Evolutionary conservation across 352 stramenopile species (phyloP).

Genomic region (Blastocystis sp.): DNA sequence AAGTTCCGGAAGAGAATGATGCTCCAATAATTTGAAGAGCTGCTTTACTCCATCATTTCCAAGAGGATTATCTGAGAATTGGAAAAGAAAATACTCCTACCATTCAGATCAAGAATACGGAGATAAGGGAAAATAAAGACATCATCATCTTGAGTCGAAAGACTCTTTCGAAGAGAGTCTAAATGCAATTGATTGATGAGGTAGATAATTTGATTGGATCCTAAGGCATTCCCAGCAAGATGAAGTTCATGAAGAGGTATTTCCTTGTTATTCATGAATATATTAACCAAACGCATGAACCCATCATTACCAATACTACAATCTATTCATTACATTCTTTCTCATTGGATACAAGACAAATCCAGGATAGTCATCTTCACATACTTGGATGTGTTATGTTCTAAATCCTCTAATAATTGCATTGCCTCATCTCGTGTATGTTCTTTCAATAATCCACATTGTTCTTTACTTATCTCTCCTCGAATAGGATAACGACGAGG

Average conservation of each 20-base stretch:
- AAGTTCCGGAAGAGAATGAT: conserved; percentile 1
- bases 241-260: background rate
- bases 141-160: background rate
- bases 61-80: background rate
- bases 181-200: conserved; percentile 49
- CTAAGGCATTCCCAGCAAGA: conserved; percentile 1
- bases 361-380: background rate
- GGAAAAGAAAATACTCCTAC: background rate
- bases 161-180: background rate
- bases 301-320: conserved; percentile 12
- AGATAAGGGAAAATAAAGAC: conserved; percentile 18
- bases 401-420: background rate
- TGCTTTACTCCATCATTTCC: conserved; percentile 28
- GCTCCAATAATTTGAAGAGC: conserved; percentile 22
- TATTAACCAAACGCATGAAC: conserved; percentile 1
- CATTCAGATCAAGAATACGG: conserved; percentile 14
- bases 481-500: background rate
- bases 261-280: conserved; percentile 10
- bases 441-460: background rate
- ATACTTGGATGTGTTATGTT: background rate
- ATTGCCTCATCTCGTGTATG: background rate
- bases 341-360: background rate
- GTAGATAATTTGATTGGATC: conserved; percentile 29
- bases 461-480: background rate
- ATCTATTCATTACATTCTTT: background rate